These are phyloP conservation scores for Penicillium macrosclerotiorum DNA, from an alignment of 495 filamentous ascomycete species.

Conservation along the genomic window DNA sequence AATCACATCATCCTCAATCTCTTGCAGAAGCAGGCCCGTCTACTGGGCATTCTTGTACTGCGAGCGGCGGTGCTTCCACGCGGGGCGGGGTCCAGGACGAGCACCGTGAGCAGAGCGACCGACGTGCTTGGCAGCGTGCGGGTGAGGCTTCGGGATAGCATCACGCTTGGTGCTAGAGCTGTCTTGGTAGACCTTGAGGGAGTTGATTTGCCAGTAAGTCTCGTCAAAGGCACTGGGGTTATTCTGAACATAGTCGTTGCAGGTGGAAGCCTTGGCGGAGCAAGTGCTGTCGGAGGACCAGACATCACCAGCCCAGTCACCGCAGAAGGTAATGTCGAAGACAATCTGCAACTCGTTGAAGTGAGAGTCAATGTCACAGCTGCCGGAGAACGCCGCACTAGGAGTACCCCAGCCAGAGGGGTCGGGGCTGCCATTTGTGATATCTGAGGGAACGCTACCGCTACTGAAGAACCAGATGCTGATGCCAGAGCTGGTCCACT, in stretches of 20 bases:
- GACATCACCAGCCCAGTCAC: slow-evolving; percentile 57
- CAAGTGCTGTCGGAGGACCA: slow-evolving; percentile 33
- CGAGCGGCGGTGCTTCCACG: slow-evolving; percentile 11
- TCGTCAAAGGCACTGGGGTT: slow-evolving; percentile 59
- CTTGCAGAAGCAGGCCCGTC: background rate
- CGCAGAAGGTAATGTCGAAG: slow-evolving; percentile 68
- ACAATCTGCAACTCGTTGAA: slow-evolving; percentile 66
- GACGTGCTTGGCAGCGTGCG: slow-evolving; percentile 1
- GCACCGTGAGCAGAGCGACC: slow-evolving; percentile 5
- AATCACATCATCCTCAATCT: background rate
- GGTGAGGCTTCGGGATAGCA: background rate
- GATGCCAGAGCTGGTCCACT: slow-evolving; percentile 61
- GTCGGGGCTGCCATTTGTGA: slow-evolving; percentile 49
- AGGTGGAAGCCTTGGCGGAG: slow-evolving; percentile 46
- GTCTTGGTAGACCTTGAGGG: slow-evolving; percentile 58
- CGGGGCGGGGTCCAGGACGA: slow-evolving; percentile 1
- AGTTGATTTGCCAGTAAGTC: slow-evolving; percentile 66
- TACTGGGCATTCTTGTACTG: slow-evolving; percentile 4
- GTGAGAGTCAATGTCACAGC: slow-evolving; percentile 58
- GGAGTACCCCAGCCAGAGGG: slow-evolving; percentile 60
- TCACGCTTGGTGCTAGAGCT: slow-evolving; percentile 8
- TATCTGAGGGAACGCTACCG: slow-evolving; percentile 49
- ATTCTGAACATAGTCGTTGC: slow-evolving; percentile 60
- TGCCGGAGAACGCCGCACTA: slow-evolving; percentile 54
- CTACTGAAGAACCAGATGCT: slow-evolving; percentile 60